These are phyloP conservation scores for Fremontodendron californicum DNA, from an alignment of 345 rosid species.

Conservation along the genomic window DNA sequence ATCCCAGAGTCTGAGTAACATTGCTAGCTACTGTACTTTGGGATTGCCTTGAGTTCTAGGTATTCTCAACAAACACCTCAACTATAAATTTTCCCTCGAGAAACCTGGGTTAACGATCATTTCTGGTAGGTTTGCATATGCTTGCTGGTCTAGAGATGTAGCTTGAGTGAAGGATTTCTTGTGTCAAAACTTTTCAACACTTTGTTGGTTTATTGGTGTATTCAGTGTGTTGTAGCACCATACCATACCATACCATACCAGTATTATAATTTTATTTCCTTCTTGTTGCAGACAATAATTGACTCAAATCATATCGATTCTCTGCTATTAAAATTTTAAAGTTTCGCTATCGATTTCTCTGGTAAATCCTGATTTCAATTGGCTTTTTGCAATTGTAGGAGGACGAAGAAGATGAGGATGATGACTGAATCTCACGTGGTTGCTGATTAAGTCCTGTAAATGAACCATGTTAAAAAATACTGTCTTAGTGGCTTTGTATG, in stretches of 20 bases:
- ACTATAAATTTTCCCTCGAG: background rate
- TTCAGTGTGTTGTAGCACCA: background rate
- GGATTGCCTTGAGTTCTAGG: background rate
- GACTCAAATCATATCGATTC: too few relatives aligned
- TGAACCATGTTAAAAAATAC: background rate
- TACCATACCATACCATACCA: too few relatives aligned
- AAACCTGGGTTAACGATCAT: background rate
- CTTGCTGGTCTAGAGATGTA: background rate
- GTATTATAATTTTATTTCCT: background rate
- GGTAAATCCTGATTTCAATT: background rate
- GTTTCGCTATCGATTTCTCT: background rate
- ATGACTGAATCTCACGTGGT: constrained; percentile 20
- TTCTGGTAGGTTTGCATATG: background rate
- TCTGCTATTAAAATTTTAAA: too few relatives aligned
- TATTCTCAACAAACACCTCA: background rate
- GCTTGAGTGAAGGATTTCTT: background rate
- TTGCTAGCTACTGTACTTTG: background rate
- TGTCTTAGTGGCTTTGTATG: background rate
- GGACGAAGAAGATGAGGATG: constrained; percentile 29
- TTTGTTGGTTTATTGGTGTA: background rate
- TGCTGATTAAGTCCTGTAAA: background rate
- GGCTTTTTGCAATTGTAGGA: constrained; percentile 18
- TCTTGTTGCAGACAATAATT: too few relatives aligned
- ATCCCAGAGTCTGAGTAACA: too few relatives aligned
- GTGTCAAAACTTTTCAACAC: background rate